A percentile compares a stretch with the other conserved stretches of the same genome.
Conservation (phyloP, 305 asterid species). For the Solanum hybrid region DNA sequence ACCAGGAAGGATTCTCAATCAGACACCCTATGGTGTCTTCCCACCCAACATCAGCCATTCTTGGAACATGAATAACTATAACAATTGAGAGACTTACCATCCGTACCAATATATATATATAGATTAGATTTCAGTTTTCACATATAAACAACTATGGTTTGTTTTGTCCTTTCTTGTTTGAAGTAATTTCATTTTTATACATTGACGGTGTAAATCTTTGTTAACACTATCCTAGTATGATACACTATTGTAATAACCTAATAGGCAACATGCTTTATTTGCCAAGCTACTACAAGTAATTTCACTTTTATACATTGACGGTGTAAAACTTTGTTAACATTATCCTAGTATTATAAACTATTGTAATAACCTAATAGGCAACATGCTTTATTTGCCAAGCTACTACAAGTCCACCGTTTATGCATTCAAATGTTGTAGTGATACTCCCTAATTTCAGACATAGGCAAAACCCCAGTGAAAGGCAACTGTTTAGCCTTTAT, state of each 20-base stretch:
- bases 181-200: not conserved
- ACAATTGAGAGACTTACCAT: not conserved
- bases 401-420: not conserved
- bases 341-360: not conserved
- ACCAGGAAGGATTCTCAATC: conserved; percentile 11
- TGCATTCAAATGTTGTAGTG: not conserved
- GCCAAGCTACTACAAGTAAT: not conserved
- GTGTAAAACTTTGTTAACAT: not conserved
- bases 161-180: too few species aligned
- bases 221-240: not conserved
- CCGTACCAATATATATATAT: not conserved
- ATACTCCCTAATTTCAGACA: not conserved
- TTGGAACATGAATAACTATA: conserved; percentile 5
- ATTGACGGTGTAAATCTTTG: not conserved
- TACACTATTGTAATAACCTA: not conserved
- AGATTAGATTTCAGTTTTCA: not conserved
- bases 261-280: not conserved
- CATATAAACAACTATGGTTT: not conserved
- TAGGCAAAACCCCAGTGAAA: not conserved
- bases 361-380: not conserved
- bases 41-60: conserved; percentile 1
- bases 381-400: not conserved
- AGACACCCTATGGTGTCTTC: conserved; percentile 10
- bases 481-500: not conserved
- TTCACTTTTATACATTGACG: not conserved